Evolutionary conservation across 371 early-diverging fungal genomes (phyloP).

Genomic region (Mortierella sp.): DNA sequence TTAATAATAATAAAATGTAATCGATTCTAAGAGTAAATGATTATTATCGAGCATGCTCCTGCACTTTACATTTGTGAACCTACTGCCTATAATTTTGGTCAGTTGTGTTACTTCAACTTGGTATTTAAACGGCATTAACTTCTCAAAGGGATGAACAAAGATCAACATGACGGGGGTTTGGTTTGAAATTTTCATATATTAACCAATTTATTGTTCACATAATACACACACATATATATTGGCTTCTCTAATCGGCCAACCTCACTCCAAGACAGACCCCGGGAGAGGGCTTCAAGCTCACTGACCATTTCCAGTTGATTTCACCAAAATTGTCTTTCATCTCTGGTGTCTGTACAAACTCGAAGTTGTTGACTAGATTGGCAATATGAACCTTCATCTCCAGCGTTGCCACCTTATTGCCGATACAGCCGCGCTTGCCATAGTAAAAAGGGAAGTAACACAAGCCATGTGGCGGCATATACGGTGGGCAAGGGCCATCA

Average conservation of each 20-base stretch:
- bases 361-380: constrained; percentile 35
- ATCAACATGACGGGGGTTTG: no score
- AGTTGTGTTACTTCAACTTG: no score
- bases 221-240: background rate
- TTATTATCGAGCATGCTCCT: no score
- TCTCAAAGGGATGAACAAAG: no score
- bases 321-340: constrained; percentile 24
- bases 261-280: constrained; percentile 35
- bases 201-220: background rate
- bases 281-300: constrained; percentile 50
- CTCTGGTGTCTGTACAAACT: constrained; percentile 47
- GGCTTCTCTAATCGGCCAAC: constrained; percentile 16
- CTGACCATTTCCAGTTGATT: constrained; percentile 39
- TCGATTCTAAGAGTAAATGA: no score
- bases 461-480: constrained; percentile 38
- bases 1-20: background rate
- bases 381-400: constrained; percentile 59
- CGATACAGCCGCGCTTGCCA: constrained; percentile 62
- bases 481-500: constrained; percentile 25
- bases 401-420: constrained; percentile 58
- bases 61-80: no score
- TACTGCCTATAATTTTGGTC: no score
- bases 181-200: no score
- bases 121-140: no score
- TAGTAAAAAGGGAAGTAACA: constrained; percentile 55